A percentile compares a stretch with the other conserved stretches of the same genome.
Conservation (phyloP, 2,329 filamentous ascomycete species). For the Alternaria gansuensis region DNA sequence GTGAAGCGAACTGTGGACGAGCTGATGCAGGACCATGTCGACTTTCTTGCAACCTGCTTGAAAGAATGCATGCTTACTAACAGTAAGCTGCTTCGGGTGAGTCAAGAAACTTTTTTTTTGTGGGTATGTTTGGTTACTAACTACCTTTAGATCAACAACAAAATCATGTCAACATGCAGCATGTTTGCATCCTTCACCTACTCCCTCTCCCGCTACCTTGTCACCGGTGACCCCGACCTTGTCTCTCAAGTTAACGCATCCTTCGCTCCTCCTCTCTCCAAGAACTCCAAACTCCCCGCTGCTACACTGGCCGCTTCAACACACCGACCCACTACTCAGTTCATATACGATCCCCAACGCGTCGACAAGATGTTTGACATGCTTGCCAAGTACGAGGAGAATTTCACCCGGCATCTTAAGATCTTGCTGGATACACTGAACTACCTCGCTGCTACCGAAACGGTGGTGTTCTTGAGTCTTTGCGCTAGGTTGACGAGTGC, state of each 20-base stretch:
- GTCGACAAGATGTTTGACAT: constrained; percentile 85
- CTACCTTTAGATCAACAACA: constrained; percentile 82
- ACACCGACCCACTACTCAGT: constrained; percentile 42
- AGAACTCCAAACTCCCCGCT: constrained; percentile 24
- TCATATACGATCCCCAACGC: constrained; percentile 65
- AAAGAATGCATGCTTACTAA: constrained; percentile 99
- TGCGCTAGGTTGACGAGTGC: constrained; percentile 84
- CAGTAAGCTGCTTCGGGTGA: constrained; percentile 87
- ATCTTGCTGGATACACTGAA: constrained; percentile 95
- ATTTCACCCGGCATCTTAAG: constrained; percentile 90
- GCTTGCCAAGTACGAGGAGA: constrained; percentile 88
- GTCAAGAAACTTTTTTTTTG: constrained; percentile 29
- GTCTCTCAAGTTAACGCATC: constrained; percentile 66
- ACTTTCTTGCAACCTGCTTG: constrained; percentile 95
- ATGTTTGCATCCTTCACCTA: constrained; percentile 92
- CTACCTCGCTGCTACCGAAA: constrained; percentile 97
- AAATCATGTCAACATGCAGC: constrained; percentile 94
- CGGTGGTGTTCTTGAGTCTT: constrained; percentile 88
- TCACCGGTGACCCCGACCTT: constrained; percentile 83
- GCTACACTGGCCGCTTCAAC: constrained; percentile 22
- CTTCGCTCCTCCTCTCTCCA: constrained; percentile 44
- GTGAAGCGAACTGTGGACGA: constrained; percentile 89
- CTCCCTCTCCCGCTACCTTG: constrained; percentile 83
- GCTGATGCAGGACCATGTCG: constrained; percentile 98
- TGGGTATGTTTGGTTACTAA: constrained; percentile 11